Base-by-base conservation (phyloP, 2,329 filamentous ascomycete genomes). In the Talaromyces sp. region DNA sequence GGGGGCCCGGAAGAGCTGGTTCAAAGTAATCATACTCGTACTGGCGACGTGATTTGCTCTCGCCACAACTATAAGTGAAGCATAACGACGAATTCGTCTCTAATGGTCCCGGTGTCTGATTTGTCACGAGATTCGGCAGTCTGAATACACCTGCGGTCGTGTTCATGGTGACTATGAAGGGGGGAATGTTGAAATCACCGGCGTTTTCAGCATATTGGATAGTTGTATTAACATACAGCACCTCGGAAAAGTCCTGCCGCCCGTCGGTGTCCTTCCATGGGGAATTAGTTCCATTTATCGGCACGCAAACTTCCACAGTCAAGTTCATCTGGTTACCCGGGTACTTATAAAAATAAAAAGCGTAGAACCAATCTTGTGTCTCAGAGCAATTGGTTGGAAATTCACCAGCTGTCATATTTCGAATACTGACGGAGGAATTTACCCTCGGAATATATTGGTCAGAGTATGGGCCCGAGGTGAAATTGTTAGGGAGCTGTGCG, bases 71-170 rank as follows among this genome's bases (percentile, higher is more conserved):
- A 21, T 26, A 13, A 24, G n/a, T 13, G 9, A 50, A 26, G 43
- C 43, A 50, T 26, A 26, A 9, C 24, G 43, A 26, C 24, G 43
- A 54, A 27, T 54, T 50, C 8, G 24, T 13, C 6, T 21, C 8
- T 49, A 61, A 17, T 26, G 61, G 56, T 0, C 69, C 69, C 1
- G 69, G 43, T 27, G 51, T 32, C 4, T 62, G 60, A 17, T 62
- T 60, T 41, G 73, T 73, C 58, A 66, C 62, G 58, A 70, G 67
- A 55, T 68, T 72, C 10, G 71, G 71, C 10, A 72, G 59, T 63
- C 72, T 70, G 56, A 74, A 74, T 46, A 70, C 72, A 1, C 71
- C 71, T 9, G 66, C 66, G 7, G 70, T 73, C 11, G 69, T 73
- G 29, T 66, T 62, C 19, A 73, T 52, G 0, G 62, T 68, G 14